These are phyloP conservation scores for Lipomyces orientalis DNA, from an alignment of 805 yeast species.

Conservation along the genomic window DNA sequence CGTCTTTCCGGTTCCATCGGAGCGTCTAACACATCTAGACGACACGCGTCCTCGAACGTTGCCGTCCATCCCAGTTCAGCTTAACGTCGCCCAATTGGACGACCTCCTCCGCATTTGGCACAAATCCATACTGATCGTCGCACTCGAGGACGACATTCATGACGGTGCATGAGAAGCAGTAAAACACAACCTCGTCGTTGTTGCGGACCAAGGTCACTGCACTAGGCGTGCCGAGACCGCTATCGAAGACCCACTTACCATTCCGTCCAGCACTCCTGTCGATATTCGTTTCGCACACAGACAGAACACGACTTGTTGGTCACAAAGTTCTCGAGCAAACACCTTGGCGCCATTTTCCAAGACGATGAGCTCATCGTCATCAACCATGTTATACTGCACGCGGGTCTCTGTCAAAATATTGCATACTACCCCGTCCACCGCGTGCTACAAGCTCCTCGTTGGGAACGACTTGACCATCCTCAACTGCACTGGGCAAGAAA, in stretches of 20 bases:
- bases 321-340: constrained; percentile 2
- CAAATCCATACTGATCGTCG: constrained; percentile 13
- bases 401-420: not conserved
- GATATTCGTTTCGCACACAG: constrained; percentile 3
- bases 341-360: constrained; percentile 5
- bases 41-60: constrained; percentile 4
- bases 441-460: not conserved
- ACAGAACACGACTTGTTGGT: constrained; percentile 13
- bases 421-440: not conserved
- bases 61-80: constrained; percentile 6
- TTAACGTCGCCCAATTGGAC: not conserved
- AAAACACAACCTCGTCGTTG: constrained; percentile 9
- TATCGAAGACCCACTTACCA: not conserved
- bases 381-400: not conserved
- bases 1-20: constrained; percentile 9
- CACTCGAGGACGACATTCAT: constrained; percentile 8
- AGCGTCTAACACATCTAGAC: not conserved
- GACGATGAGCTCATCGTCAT: constrained; percentile 6
- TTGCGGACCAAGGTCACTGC: constrained; percentile 1
- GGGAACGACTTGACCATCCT: not conserved
- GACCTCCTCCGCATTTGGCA: not conserved
- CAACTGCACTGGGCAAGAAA: not conserved
- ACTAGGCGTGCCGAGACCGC: constrained; percentile 9
- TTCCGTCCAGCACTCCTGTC: constrained; percentile 3
- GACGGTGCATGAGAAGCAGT: not conserved